phyloP scores from a whole-genome alignment of 306 rosid species.

The Castanopsis chinensis region DNA sequence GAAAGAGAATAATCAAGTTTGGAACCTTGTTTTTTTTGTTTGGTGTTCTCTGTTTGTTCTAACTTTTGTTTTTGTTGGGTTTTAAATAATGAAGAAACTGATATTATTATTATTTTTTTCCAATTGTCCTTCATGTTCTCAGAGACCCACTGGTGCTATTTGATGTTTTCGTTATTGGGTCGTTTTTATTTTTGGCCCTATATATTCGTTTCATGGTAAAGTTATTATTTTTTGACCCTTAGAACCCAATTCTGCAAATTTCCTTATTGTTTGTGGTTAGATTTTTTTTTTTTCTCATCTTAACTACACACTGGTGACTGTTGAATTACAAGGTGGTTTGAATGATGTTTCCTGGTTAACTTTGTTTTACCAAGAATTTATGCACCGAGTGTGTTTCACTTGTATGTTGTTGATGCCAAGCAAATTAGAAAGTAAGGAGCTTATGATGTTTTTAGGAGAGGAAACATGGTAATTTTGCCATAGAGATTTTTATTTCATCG shows the following conservation, averaged over 20 bases:
- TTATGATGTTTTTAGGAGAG: not conserved
- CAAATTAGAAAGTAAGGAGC: not conserved
- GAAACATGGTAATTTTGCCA: not conserved
- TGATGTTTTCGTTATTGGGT: not conserved
- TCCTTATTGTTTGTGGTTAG: not conserved
- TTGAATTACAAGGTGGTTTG: no score
- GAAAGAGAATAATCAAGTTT: not conserved
- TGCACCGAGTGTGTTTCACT: no score
- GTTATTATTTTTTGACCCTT: not conserved
- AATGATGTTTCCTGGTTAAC: no score
- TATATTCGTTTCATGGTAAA: not conserved
- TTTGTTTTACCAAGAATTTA: no score
- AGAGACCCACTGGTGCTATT: not conserved
- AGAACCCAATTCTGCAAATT: not conserved
- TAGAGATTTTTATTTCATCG: not conserved
- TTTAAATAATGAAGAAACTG: not conserved
- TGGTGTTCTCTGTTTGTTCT: not conserved
- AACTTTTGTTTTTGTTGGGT: not conserved
- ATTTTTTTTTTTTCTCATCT: not conserved
- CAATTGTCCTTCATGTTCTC: not conserved
- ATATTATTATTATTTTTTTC: not conserved
- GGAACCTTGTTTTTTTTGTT: not conserved
- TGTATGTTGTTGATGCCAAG: no score
- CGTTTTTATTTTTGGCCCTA: not conserved
- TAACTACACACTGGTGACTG: no score